Evolutionary conservation across 371 early-diverging fungal genomes (phyloP), one percentile per base, ranked within the genome.

Genomic region (Mucor indicus): DNA sequence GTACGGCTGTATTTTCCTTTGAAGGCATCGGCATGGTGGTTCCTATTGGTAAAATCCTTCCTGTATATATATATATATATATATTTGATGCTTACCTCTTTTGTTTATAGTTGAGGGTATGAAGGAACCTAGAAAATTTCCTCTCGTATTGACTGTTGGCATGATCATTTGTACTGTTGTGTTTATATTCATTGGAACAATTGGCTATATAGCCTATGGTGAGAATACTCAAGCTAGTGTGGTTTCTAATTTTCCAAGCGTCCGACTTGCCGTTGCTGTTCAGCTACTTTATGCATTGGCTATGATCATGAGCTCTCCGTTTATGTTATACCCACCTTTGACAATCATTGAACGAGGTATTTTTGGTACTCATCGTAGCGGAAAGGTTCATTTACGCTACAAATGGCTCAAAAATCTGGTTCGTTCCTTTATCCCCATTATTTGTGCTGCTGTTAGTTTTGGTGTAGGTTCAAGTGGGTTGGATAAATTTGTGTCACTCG

Each of bases 1-100:
- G 48, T 15, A 88, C 89, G 1, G 89, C 92, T 36, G 84, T 91
- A 43, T 92, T 87, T 71, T 84, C 90, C n/a, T 92, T 89, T 62
- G 92, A 92, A 67, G 92, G 92, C 30, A 83, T 90, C 35, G 72
- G 68, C 16, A 64, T 67, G 64, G 63, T 45, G 12, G n/a, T 46
- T 20, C n/a, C 33, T 51, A 35, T 23, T 15, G 25, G 30, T 29
- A 29, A 29, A 29, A 8, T 6, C 6, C 12, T 29, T 6, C 30
- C 12, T 29, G 6, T 29, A 29, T 29, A 8, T 29, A 8, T 29
- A 29, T 6, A 9, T 11, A 31, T 20, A 22, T 25, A 40, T 22
- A 40, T 15, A 8, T 3, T 2, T 21, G 16, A 46, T 15, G 25
- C 2, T 29, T 12, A 22, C 35, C 1, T 22, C 21, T 8, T 16